These are phyloP conservation scores for Penicillium bialowiezense DNA, from an alignment of 495 filamentous ascomycete species.

Conservation along the genomic window DNA sequence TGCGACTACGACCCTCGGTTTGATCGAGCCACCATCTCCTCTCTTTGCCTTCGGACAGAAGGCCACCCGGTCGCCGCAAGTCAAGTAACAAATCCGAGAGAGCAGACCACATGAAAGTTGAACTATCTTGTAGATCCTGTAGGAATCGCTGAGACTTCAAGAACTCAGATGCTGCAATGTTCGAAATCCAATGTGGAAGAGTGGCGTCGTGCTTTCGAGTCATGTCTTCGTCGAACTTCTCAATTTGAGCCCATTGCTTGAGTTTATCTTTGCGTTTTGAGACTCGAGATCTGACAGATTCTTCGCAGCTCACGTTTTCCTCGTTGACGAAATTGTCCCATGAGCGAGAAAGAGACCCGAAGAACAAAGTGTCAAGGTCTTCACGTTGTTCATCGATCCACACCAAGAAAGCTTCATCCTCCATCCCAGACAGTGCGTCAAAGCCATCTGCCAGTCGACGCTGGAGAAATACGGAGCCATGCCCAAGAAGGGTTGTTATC, in stretches of 20 bases:
- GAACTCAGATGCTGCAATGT: constrained; percentile 88
- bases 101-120: constrained; percentile 66
- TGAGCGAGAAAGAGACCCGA: constrained; percentile 67
- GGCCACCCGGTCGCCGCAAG: constrained; percentile 70
- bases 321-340: constrained; percentile 83
- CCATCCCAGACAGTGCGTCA: constrained; percentile 77
- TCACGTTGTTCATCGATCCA: constrained; percentile 87
- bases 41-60: constrained; percentile 63
- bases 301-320: constrained; percentile 74
- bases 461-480: constrained; percentile 66
- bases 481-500: constrained; percentile 64
- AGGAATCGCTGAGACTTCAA: constrained; percentile 81
- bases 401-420: constrained; percentile 77
- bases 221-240: constrained; percentile 63
- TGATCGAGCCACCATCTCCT: constrained; percentile 89
- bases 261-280: constrained; percentile 77
- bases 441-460: constrained; percentile 73
- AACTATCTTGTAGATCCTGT: constrained; percentile 91
- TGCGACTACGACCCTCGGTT: constrained; percentile 92
- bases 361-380: constrained; percentile 78
- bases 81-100: constrained; percentile 73
- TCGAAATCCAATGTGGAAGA: constrained; percentile 86
- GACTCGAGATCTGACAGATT: constrained; percentile 64
- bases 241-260: constrained; percentile 69
- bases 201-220: constrained; percentile 77